Evolutionary conservation across 139 green algal species (phyloP).

Genomic region (Micractinium conductrix): DNA sequence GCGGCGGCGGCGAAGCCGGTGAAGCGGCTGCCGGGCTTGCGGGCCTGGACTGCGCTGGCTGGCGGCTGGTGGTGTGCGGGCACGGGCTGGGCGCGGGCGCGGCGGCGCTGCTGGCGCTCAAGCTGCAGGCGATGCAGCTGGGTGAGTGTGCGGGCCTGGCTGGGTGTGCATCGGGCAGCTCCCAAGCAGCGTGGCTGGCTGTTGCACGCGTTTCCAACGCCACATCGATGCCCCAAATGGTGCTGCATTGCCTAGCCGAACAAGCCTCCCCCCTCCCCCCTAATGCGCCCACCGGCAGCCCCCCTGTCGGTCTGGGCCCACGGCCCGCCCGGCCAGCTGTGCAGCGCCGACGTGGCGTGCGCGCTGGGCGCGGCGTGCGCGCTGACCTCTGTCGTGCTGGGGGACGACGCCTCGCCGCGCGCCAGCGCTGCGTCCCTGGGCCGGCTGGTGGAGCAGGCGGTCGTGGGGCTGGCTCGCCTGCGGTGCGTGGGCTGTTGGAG

Average conservation of each 20-base stretch:
- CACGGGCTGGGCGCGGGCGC: slow-evolving; percentile 25
- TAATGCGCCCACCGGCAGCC: not conserved
- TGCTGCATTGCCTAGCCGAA: not conserved
- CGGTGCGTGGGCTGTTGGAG: not conserved
- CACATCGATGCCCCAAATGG: no score
- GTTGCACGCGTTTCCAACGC: no score
- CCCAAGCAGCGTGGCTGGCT: not conserved
- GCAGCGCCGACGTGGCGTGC: not conserved
- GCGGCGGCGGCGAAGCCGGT: not conserved
- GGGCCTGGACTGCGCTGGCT: not conserved
- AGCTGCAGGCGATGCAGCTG: slow-evolving; percentile 6
- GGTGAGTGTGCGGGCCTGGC: not conserved
- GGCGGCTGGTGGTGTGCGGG: slow-evolving; percentile 27
- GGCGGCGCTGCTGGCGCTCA: slow-evolving; percentile 4
- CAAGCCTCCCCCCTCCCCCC: not conserved
- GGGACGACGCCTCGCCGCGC: not conserved
- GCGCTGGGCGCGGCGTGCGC: not conserved
- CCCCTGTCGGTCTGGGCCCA: slow-evolving; percentile 2
- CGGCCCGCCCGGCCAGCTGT: slow-evolving; percentile 19
- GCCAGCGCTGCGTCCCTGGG: not conserved
- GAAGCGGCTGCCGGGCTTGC: not conserved
- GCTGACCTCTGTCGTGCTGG: slow-evolving; percentile 14
- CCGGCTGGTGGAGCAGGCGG: not conserved
- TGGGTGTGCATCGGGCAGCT: not conserved
- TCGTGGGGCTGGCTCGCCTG: slow-evolving; percentile 27